phyloP scores from a whole-genome alignment of 2,329 filamentous ascomycete genomes.

The Nannizziopsis arthrosporioides region DNA sequence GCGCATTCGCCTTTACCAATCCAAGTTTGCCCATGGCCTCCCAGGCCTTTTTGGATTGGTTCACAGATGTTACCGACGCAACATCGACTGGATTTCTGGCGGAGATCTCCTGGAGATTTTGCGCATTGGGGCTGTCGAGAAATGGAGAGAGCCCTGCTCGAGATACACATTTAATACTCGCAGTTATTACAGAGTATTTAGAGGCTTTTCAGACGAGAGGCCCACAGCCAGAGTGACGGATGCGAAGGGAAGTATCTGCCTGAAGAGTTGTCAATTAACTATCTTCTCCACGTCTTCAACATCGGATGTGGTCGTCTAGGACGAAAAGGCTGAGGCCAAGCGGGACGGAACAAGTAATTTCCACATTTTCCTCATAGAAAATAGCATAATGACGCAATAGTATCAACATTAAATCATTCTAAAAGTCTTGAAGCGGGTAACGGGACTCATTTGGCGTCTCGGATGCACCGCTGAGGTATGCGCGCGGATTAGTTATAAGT shows the following conservation, averaged over 20 bases:
- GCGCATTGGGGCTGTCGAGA: constrained; percentile 11
- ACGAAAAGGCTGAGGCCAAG: no score
- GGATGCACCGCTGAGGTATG: no score
- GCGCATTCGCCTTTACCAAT: constrained; percentile 14
- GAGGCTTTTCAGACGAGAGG: constrained; percentile 10
- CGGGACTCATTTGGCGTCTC: no score
- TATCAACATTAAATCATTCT: background rate
- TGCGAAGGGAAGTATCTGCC: background rate
- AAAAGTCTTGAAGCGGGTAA: background rate
- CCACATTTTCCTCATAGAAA: no score
- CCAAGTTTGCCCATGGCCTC: constrained; percentile 12
- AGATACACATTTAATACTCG: constrained; percentile 10
- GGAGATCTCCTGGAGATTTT: constrained; percentile 15
- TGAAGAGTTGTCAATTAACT: no score
- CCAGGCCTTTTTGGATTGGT: constrained; percentile 16
- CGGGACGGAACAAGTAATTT: background rate
- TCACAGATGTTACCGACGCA: constrained; percentile 16
- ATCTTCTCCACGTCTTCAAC: no score
- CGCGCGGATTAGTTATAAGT: background rate
- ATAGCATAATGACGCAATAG: background rate
- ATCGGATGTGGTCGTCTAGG: no score
- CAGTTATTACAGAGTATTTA: constrained; percentile 14
- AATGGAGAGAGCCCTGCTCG: constrained; percentile 12
- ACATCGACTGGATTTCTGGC: constrained; percentile 13
- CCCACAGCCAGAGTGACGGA: background rate